These are phyloP conservation scores for Scutellaria galericulata DNA, from an alignment of 257 asterid genomes.

Conservation along the genomic window DNA sequence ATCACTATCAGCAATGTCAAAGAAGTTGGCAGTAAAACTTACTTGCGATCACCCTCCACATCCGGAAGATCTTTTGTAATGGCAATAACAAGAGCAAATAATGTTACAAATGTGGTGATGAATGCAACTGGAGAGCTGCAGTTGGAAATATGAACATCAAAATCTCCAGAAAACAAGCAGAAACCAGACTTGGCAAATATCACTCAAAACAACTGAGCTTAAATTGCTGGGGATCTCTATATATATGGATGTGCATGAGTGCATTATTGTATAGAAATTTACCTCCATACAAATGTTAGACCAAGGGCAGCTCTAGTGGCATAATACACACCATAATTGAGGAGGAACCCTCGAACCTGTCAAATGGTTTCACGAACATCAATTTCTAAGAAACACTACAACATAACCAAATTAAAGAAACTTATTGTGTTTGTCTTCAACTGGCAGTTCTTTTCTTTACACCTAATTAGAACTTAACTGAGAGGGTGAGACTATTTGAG, in stretches of 20 bases:
- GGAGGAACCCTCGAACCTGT: slow-evolving; percentile 97
- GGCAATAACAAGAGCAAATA: slow-evolving; percentile 96
- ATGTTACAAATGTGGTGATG: slow-evolving; percentile 90
- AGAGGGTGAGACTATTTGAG: not conserved
- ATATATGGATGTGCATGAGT: not conserved
- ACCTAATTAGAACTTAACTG: not conserved
- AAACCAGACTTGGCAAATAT: slow-evolving; percentile 1
- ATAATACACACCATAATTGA: slow-evolving; percentile 93
- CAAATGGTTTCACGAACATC: slow-evolving; percentile 30
- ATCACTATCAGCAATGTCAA: slow-evolving; percentile 27
- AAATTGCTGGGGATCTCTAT: not conserved
- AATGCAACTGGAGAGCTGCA: slow-evolving; percentile 97
- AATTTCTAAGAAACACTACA: slow-evolving; percentile 13
- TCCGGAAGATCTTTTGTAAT: slow-evolving; percentile 99
- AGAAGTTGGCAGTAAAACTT: slow-evolving; percentile 48
- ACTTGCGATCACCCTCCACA: slow-evolving; percentile 99
- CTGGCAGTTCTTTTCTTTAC: not conserved
- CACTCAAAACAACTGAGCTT: not conserved
- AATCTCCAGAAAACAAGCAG: slow-evolving; percentile 22
- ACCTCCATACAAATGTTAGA: slow-evolving; percentile 92
- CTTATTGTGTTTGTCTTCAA: not conserved
- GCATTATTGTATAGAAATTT: slow-evolving; percentile 29
- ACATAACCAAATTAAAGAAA: not conserved
- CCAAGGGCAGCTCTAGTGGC: slow-evolving; percentile 99
- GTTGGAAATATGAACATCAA: slow-evolving; percentile 29